These are phyloP conservation scores for Termitomyces bulborhizus DNA, from an alignment of 768 basidiomycete species.

Conservation along the genomic window DNA sequence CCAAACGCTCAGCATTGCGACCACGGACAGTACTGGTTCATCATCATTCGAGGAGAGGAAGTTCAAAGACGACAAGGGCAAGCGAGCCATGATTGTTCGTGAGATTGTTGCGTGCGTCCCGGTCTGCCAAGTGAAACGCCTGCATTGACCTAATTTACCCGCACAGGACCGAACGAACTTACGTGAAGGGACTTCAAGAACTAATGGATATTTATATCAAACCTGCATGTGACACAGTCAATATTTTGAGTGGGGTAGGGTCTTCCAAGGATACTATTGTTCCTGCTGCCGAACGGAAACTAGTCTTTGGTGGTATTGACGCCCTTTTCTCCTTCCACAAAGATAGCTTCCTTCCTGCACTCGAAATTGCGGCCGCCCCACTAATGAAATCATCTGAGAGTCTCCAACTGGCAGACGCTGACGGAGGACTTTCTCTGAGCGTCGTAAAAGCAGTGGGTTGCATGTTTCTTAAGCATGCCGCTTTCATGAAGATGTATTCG, in stretches of 20 bases:
- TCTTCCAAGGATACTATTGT: conserved; percentile 80
- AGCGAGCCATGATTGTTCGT: conserved; percentile 75
- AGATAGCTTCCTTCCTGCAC: conserved; percentile 86
- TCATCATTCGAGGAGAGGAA: conserved; percentile 63
- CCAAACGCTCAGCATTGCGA: conserved; percentile 68
- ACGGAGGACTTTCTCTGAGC: conserved; percentile 65
- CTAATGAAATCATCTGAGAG: conserved; percentile 47
- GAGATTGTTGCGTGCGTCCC: conserved; percentile 85
- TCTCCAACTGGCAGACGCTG: conserved; percentile 49
- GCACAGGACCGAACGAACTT: conserved; percentile 88
- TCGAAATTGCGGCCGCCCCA: conserved; percentile 72
- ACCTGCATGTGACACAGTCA: conserved; percentile 68
- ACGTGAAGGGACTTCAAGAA: conserved; percentile 91
- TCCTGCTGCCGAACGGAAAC: conserved; percentile 77
- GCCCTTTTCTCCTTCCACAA: conserved; percentile 88
- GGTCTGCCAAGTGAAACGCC: background rate
- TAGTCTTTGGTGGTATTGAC: conserved; percentile 90
- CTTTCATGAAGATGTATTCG: conserved; percentile 99
- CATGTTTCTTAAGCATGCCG: conserved; percentile 89
- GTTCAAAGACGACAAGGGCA: conserved; percentile 86
- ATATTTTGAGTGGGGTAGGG: conserved; percentile 61
- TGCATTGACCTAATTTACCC: background rate
- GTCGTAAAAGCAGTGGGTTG: conserved; percentile 80
- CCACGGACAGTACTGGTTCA: conserved; percentile 70
- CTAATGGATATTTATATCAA: conserved; percentile 94